A percentile compares a stretch with the other conserved stretches of the same genome.
Evolutionary conservation across 257 asterid species (phyloP).

Genomic region (Forsythia viridissima): DNA sequence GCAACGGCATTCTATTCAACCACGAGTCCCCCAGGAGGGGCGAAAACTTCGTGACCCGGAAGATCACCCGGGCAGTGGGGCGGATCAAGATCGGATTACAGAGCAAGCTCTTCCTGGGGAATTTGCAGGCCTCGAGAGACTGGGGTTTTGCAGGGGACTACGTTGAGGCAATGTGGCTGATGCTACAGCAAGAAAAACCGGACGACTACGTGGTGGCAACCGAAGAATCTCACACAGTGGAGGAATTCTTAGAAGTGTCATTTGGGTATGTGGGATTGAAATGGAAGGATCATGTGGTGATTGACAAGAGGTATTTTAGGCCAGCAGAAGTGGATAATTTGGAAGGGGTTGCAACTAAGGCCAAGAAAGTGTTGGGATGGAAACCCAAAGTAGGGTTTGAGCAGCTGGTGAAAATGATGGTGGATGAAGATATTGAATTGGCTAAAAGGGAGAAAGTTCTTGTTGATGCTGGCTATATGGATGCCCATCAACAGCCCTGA

Average conservation of each 20-base stretch:
- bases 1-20: constrained; percentile 91
- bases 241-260: constrained; percentile 75
- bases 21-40: constrained; percentile 94
- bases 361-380: constrained; percentile 81
- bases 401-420: constrained; percentile 98
- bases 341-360: constrained; percentile 84
- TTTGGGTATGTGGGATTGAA: constrained; percentile 80
- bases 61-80: constrained; percentile 94
- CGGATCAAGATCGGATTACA: constrained; percentile 90
- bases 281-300: constrained; percentile 91
- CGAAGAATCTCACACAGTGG: constrained; percentile 92
- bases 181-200: constrained; percentile 94
- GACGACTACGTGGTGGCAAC: constrained; percentile 98
- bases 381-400: constrained; percentile 85
- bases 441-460: constrained; percentile 97
- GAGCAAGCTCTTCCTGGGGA: constrained; percentile 86
- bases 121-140: constrained; percentile 83
- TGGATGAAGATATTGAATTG: constrained; percentile 88
- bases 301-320: constrained; percentile 83
- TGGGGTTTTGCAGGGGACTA: constrained; percentile 99
- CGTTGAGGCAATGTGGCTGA: constrained; percentile 99
- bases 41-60: constrained; percentile 94
- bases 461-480: constrained; percentile 93
- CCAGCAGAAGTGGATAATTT: constrained; percentile 92
- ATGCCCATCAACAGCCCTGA: constrained; percentile 98